Evolutionary conservation across 768 basidiomycete species (phyloP).

Genomic region (Neoboletus brunneissimus): DNA sequence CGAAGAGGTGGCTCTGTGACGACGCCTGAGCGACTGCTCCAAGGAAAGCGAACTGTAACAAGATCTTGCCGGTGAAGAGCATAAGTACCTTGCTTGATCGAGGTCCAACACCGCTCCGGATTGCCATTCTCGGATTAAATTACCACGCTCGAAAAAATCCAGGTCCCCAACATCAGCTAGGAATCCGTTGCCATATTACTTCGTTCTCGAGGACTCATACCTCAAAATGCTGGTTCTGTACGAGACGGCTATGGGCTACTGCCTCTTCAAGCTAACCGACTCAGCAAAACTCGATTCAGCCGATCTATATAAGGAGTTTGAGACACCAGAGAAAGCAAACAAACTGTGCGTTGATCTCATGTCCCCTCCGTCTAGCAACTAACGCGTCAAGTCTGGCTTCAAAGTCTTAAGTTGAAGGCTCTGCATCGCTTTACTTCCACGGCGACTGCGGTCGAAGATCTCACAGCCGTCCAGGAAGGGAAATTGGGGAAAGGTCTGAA

Average conservation of each 20-base stretch:
- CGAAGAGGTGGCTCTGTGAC: conserved; percentile 8
- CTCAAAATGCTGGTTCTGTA: conserved; percentile 87
- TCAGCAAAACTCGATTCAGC: conserved; percentile 82
- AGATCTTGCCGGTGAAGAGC: neutral
- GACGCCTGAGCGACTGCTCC: conserved; percentile 1
- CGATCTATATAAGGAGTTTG: conserved; percentile 89
- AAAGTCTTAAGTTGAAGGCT: conserved; percentile 89
- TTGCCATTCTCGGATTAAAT: conserved; percentile 26
- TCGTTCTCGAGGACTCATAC: conserved; percentile 1
- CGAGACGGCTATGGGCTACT: conserved; percentile 95
- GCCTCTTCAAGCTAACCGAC: conserved; percentile 94
- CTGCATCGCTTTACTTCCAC: conserved; percentile 97
- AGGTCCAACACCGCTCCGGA: neutral
- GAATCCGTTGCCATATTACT: neutral
- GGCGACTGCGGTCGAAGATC: conserved; percentile 94
- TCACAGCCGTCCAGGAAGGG: conserved; percentile 88
- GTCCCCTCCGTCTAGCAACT: conserved; percentile 13
- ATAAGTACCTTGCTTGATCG: neutral
- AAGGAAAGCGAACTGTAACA: conserved; percentile 3
- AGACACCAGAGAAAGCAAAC: conserved; percentile 88
- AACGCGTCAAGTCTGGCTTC: conserved; percentile 1
- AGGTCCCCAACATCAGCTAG: neutral
- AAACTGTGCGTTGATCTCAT: conserved; percentile 65
- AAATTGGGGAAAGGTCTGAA: conserved; percentile 92
- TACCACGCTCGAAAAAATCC: conserved; percentile 36